These are phyloP conservation scores for Gilbertella persicaria DNA, from an alignment of 371 early-diverging fungal genomes.

Conservation along the genomic window DNA sequence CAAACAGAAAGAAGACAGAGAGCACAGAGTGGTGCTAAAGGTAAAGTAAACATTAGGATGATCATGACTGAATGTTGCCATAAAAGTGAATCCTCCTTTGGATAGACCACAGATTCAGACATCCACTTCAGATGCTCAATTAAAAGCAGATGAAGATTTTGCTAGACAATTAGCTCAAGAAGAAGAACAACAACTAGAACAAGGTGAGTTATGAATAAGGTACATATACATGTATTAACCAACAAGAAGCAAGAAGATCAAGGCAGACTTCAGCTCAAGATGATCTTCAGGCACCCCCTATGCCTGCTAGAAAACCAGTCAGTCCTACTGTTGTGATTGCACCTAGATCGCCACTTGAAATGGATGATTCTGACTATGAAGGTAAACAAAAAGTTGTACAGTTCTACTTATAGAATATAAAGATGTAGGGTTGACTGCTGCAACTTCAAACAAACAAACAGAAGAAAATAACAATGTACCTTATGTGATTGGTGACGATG, in stretches of 20 bases:
- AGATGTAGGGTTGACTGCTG: conserved; percentile 23
- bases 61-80: conserved; percentile 1
- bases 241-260: conserved; percentile 7
- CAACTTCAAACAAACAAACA: background rate
- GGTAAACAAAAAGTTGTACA: conserved; percentile 9
- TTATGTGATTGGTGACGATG: conserved; percentile 25
- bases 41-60: conserved; percentile 1
- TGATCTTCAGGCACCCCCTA: conserved; percentile 5
- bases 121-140: conserved; percentile 34
- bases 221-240: background rate
- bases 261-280: conserved; percentile 5
- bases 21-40: background rate
- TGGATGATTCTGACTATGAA: conserved; percentile 29
- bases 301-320: conserved; percentile 11
- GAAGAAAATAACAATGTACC: conserved; percentile 13
- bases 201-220: background rate
- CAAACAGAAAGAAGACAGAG: conserved; percentile 23
- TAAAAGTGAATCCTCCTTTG: conserved; percentile 29
- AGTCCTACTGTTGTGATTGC: conserved; percentile 22
- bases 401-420: background rate
- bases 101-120: conserved; percentile 1
- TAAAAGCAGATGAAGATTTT: conserved; percentile 48
- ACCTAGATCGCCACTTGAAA: conserved; percentile 24
- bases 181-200: conserved; percentile 23
- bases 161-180: conserved; percentile 42